Conservation (phyloP, 768 basidiomycete species). For the Pilatotrama ljubarskyi region DNA sequence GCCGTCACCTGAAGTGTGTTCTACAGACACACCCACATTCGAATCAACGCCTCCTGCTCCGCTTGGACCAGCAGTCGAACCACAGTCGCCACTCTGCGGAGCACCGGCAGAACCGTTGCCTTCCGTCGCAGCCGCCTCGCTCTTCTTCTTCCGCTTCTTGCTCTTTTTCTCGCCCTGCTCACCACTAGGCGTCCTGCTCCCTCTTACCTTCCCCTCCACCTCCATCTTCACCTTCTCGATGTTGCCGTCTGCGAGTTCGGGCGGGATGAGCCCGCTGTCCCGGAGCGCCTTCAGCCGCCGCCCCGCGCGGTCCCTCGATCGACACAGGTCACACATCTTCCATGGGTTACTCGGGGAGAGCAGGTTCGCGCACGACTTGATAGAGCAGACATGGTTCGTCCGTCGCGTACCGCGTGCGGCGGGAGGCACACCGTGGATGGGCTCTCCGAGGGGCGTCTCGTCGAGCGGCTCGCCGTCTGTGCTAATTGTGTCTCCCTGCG, state of each 20-base stretch:
- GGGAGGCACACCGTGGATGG: constrained; percentile 25
- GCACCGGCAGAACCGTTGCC: not conserved
- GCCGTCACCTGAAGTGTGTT: not conserved
- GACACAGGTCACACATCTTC: constrained; percentile 51
- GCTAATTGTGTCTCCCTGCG: not conserved
- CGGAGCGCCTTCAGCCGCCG: constrained; percentile 33
- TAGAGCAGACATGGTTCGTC: constrained; percentile 40
- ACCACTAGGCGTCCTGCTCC: not conserved
- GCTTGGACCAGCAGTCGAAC: not conserved
- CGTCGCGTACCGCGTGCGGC: constrained; percentile 35
- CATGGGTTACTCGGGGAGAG: constrained; percentile 44
- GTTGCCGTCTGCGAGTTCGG: constrained; percentile 13
- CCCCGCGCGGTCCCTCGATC: constrained; percentile 36
- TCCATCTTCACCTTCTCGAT: constrained; percentile 8
- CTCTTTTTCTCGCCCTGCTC: not conserved
- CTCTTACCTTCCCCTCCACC: not conserved
- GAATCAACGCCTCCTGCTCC: not conserved
- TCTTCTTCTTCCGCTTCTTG: constrained; percentile 9
- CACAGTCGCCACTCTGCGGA: not conserved
- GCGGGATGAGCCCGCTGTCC: constrained; percentile 26
- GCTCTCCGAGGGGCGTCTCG: constrained; percentile 13
- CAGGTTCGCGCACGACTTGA: constrained; percentile 45
- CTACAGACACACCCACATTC: too few species aligned
- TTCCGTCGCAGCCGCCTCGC: constrained; percentile 5
- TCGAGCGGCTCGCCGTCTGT: not conserved